These are phyloP conservation scores for Lipomyces sp. DNA, from an alignment of 805 yeast genomes.

Conservation along the genomic window DNA sequence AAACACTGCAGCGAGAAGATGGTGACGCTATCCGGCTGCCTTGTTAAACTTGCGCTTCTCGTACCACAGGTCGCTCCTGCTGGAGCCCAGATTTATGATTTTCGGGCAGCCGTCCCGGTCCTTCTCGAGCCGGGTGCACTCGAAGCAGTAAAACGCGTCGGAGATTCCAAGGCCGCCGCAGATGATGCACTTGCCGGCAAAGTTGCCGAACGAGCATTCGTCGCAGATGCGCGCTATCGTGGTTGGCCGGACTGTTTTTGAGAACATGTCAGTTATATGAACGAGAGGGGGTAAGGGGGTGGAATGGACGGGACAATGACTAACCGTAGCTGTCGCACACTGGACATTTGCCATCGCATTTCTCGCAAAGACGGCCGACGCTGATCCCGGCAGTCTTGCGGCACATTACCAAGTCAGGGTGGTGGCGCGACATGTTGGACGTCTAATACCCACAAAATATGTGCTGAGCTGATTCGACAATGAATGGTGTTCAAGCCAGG, in stretches of 20 bases:
- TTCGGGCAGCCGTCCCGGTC: conserved; percentile 93
- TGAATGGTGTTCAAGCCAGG: no score
- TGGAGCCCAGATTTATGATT: conserved; percentile 75
- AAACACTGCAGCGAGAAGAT: no score
- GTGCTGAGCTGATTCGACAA: no score
- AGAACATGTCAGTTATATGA: not conserved
- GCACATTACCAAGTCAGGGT: conserved; percentile 78
- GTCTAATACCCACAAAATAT: no score
- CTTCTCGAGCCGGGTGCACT: conserved; percentile 74
- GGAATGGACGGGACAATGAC: conserved; percentile 1
- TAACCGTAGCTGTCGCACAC: conserved; percentile 73
- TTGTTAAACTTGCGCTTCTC: conserved; percentile 48
- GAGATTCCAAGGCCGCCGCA: conserved; percentile 64
- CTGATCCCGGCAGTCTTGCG: conserved; percentile 77
- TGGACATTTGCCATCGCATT: conserved; percentile 91
- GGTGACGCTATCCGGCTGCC: not conserved
- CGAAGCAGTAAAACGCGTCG: conserved; percentile 79
- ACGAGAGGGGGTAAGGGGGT: not conserved
- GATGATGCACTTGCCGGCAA: conserved; percentile 64
- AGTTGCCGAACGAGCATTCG: conserved; percentile 75
- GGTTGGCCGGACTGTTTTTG: conserved; percentile 52
- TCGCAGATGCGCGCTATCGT: conserved; percentile 71
- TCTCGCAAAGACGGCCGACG: conserved; percentile 70
- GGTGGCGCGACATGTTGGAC: conserved; percentile 86
- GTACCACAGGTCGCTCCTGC: conserved; percentile 60